Evolutionary conservation across 495 filamentous ascomycete species (phyloP), one percentile per base, ranked within the genome.

Genomic region (Bryoglossum gracile): DNA sequence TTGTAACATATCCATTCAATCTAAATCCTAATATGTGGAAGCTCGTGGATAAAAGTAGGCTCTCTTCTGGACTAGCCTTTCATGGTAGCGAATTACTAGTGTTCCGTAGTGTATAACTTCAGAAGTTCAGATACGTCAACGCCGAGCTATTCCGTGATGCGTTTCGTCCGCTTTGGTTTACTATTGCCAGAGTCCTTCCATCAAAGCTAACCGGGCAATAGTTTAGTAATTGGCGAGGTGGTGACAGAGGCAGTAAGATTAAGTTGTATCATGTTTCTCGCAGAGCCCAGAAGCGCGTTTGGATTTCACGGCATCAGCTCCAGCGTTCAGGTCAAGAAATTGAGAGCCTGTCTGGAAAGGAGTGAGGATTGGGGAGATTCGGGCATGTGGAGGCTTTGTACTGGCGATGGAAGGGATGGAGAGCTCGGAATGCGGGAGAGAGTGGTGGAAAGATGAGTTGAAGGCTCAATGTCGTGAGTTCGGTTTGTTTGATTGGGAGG

Each of bases 1-100:
- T 54, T 23, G 32, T 48, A 5, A 42, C 4, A 43, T 54, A 44
- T 21, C 51, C 51, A 21, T 25, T 54, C 19, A 28, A 48, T 8
- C 34, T 54, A 33, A 43, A 48, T 21, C 17, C 48, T 37, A 26
- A 24, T 33, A 38, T 45, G 21, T 22, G 16, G 18, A 13, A 43
- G 30, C 51, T 48, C 21, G 25, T 54, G 1, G 51, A 54, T 48
- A 44, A 43, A 17, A 24, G 43, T 51, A 39, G 16, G 33, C 35
- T 16, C 21, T 3, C 5, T 11, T 30, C 25, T 28, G 11, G 3
- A n/a, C 6, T 25, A 32, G 9, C 3, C 16, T 14, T 2, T 30
- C 4, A 9, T 32, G 14, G n/a, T 5, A 14, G 17, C n/a, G n/a
- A n/a, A 18, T 33, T 13, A 8, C 32, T 45, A 37, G 46, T n/a